A percentile compares a stretch with the other conserved stretches of the same genome.
These are phyloP conservation scores for Cytospora chrysosperma DNA, from an alignment of 2,329 filamentous ascomycete species.

Conservation along the genomic window DNA sequence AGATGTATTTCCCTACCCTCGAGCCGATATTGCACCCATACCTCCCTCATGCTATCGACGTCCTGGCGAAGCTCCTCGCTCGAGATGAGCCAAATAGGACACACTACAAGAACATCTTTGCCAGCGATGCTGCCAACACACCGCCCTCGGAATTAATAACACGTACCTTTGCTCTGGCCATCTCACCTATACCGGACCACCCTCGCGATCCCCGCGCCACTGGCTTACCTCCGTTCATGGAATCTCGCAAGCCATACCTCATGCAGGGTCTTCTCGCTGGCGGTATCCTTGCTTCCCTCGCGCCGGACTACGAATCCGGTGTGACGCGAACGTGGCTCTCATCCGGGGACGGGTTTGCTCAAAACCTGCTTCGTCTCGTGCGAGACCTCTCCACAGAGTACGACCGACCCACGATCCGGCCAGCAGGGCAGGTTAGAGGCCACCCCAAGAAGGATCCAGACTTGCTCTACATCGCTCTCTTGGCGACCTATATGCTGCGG, in stretches of 20 bases:
- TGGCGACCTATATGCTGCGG: slow-evolving; percentile 67
- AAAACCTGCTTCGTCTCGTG: slow-evolving; percentile 74
- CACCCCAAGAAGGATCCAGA: slow-evolving; percentile 48
- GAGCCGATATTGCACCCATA: slow-evolving; percentile 82
- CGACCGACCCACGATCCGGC: slow-evolving; percentile 46
- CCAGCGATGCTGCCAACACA: slow-evolving; percentile 63
- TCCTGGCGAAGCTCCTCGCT: slow-evolving; percentile 85
- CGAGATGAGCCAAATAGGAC: slow-evolving; percentile 90
- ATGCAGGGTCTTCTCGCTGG: slow-evolving; percentile 91
- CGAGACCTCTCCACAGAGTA: slow-evolving; percentile 68
- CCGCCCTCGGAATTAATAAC: slow-evolving; percentile 79
- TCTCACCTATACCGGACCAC: slow-evolving; percentile 78
- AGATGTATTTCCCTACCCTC: slow-evolving; percentile 76
- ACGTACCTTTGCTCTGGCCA: slow-evolving; percentile 79
- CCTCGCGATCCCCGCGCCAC: slow-evolving; percentile 54
- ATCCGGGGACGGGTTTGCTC: slow-evolving; percentile 79
- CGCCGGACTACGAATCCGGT: slow-evolving; percentile 61
- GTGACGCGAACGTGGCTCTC: slow-evolving; percentile 79
- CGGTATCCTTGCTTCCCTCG: slow-evolving; percentile 78
- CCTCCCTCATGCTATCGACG: slow-evolving; percentile 84
- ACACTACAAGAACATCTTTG: slow-evolving; percentile 80
- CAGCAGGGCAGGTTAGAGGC: slow-evolving; percentile 34
- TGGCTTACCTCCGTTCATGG: slow-evolving; percentile 65
- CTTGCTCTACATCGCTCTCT: slow-evolving; percentile 62
- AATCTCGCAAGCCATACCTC: slow-evolving; percentile 81